These are phyloP conservation scores for Entomortierella chlamydospora DNA, from an alignment of 192 early-diverging fungal genomes.

Conservation along the genomic window DNA sequence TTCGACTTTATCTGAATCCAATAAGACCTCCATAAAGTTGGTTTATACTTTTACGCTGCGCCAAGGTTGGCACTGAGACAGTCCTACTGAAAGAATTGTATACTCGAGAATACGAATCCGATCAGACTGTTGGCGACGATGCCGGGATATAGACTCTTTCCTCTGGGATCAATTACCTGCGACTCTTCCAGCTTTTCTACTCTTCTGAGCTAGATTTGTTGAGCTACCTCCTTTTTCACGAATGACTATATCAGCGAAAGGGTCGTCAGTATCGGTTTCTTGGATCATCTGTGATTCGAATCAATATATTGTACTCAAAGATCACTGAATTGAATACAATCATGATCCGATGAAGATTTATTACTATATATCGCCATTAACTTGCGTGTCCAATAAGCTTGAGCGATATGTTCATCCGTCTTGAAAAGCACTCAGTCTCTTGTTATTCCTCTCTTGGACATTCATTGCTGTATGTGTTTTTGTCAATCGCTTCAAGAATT, in stretches of 20 bases:
- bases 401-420: constrained; percentile 13
- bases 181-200: constrained; percentile 8
- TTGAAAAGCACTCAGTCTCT: constrained; percentile 13
- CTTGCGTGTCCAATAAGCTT: constrained; percentile 5
- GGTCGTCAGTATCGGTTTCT: no score
- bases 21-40: no score
- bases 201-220: not conserved
- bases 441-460: constrained; percentile 19
- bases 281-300: not conserved
- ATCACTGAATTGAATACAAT: constrained; percentile 10
- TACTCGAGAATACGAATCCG: no score
- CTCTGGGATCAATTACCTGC: constrained; percentile 27
- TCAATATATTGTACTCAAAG: constrained; percentile 1
- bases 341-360: not conserved
- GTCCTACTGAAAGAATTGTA: not conserved
- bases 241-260: not conserved
- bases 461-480: not conserved
- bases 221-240: not conserved
- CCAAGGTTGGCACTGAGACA: not conserved
- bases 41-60: not conserved
- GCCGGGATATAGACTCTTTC: not conserved
- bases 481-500: constrained; percentile 7
- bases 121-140: no score
- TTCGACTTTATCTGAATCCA: no score
- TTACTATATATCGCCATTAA: constrained; percentile 6